These are phyloP conservation scores for Xylaria sp. DNA, from an alignment of 2,329 filamentous ascomycete species.

Conservation along the genomic window DNA sequence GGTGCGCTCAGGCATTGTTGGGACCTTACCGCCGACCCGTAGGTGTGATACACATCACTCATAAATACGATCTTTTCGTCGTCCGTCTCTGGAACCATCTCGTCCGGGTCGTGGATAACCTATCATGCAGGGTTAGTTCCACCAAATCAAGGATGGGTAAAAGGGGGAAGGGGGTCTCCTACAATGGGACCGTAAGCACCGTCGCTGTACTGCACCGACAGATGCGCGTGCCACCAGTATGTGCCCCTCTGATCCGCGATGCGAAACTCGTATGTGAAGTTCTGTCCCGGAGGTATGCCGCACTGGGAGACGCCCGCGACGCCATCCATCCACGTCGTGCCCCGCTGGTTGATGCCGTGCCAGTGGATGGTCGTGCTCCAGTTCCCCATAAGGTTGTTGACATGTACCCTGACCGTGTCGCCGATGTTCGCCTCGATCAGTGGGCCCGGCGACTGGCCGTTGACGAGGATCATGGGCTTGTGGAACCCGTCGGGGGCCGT, in stretches of 20 bases:
- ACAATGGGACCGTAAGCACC: conserved; percentile 66
- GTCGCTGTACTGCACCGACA: conserved; percentile 63
- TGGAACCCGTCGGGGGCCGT: conserved; percentile 41
- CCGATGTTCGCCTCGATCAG: conserved; percentile 48
- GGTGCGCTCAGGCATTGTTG: neutral
- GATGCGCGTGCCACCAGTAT: conserved; percentile 64
- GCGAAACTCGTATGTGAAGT: conserved; percentile 64
- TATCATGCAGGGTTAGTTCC: conserved; percentile 18
- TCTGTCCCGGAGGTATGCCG: conserved; percentile 56
- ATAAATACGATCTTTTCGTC: conserved; percentile 44
- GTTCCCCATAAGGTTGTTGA: conserved; percentile 43
- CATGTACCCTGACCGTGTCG: conserved; percentile 45
- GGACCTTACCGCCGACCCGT: conserved; percentile 36
- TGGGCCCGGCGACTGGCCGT: conserved; percentile 48
- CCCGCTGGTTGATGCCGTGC: conserved; percentile 68
- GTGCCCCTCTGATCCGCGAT: conserved; percentile 45
- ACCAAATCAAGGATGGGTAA: neutral
- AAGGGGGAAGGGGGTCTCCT: too few relatives aligned
- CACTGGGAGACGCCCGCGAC: conserved; percentile 64
- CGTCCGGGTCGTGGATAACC: conserved; percentile 42
- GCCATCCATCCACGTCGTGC: conserved; percentile 68
- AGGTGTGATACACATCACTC: conserved; percentile 44
- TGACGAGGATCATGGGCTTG: conserved; percentile 44
- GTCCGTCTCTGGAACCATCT: conserved; percentile 34
- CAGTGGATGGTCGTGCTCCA: conserved; percentile 63